Evolutionary conservation across 495 filamentous ascomycete species (phyloP).

Genomic region (Parathielavia appendiculata): DNA sequence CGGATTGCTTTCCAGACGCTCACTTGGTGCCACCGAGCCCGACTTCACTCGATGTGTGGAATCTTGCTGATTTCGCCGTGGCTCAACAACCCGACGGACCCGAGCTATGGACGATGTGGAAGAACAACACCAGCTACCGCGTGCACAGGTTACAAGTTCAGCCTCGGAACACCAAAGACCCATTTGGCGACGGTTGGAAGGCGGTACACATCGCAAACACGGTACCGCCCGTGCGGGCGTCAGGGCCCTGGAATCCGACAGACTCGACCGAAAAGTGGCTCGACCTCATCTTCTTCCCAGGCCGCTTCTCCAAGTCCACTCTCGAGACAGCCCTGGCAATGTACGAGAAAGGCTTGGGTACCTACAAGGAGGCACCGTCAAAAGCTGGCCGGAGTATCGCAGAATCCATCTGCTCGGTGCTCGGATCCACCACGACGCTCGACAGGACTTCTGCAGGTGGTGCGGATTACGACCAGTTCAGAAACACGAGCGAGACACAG

Average conservation of each 20-base stretch:
- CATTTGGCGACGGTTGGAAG: conserved; percentile 70
- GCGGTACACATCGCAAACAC: conserved; percentile 61
- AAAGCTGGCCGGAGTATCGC: conserved; percentile 50
- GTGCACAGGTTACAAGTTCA: conserved; percentile 53
- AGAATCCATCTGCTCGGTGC: conserved; percentile 64
- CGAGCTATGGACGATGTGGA: conserved; percentile 80
- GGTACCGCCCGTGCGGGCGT: conserved; percentile 49
- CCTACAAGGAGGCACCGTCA: conserved; percentile 32
- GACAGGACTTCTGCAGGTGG: conserved; percentile 54
- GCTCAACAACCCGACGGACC: conserved; percentile 42
- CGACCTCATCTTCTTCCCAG: conserved; percentile 73
- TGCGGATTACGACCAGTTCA: conserved; percentile 69
- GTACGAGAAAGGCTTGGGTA: conserved; percentile 59
- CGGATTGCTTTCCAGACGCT: conserved; percentile 60
- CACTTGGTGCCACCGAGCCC: conserved; percentile 62
- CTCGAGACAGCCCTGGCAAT: conserved; percentile 76
- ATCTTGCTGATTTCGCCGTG: conserved; percentile 75
- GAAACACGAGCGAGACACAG: conserved; percentile 65
- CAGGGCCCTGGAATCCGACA: conserved; percentile 56
- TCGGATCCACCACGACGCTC: conserved; percentile 59
- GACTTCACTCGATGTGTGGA: conserved; percentile 77
- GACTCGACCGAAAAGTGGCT: conserved; percentile 64
- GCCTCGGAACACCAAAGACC: conserved; percentile 35
- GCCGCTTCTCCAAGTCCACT: conserved; percentile 66
- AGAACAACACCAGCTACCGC: conserved; percentile 72